Base-by-base conservation (phyloP, 768 basidiomycete genomes). In the Suillus bovinus region DNA sequence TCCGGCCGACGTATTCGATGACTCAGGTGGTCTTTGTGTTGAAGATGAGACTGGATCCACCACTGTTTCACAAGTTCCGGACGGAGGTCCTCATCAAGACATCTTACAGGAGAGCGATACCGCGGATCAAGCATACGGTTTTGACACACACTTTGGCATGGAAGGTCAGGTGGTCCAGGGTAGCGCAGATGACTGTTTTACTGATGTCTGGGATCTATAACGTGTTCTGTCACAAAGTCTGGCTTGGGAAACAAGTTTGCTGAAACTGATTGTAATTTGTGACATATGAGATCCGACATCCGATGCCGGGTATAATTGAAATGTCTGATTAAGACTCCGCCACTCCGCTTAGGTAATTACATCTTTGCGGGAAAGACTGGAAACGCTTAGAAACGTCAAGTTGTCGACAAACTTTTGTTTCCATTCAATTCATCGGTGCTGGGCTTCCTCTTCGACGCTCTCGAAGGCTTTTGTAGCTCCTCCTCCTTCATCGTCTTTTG, bases 211-310 rank as follows among this genome's bases (percentile, higher is more conserved):
- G 64, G 60, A 61, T 36, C n/a, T 58, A 36, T 61, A 60, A 64
- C 52, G 20, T 50, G 27, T 56, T 63, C 60, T 9, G 41, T 36
- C 17, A 56, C 49, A 39, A 47, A 62, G 7, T 52, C 22, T 62
- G 57, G 14, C 34, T 57, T 53, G 47, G 57, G 61, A n/a, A 58
- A 49, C 17, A 31, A 33, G 27, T 58, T 34, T 54, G 24, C 54
- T 55, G 20, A 22, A 54, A 36, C 22, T 59, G 47, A 55, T 62
- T 72, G 65, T 72, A 72, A 72, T 63, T 62, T 72, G 65, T 72
- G 71, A 72, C 64, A 74, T 73, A 73, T 73, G 69, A 75, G 70
- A 70, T 36, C 24, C 22, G 64, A 59, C 39, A 16, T 61, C 49
- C 62, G 62, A 61, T 61, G 60, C 60, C 42, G 52, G 52, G 39